Evolutionary conservation across 371 early-diverging fungal species (phyloP).

Genomic region (Fennellomyces sp.): DNA sequence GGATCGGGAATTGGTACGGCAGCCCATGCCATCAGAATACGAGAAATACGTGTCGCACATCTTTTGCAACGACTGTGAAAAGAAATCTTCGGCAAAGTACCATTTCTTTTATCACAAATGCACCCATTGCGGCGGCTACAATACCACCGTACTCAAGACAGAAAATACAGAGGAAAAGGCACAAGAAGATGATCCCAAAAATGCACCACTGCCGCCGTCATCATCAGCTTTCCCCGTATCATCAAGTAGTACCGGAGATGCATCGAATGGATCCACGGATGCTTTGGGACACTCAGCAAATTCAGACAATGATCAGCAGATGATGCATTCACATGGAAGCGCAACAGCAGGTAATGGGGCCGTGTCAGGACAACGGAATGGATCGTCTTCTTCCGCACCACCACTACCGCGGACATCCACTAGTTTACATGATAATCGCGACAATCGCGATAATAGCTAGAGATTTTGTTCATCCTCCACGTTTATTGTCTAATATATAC

Average conservation of each 20-base stretch:
- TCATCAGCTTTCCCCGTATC: neutral
- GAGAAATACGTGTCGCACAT: constrained; percentile 68
- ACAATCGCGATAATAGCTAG: neutral
- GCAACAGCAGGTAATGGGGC: constrained; percentile 1
- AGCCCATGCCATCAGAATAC: constrained; percentile 93
- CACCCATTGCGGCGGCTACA: constrained; percentile 83
- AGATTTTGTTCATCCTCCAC: neutral
- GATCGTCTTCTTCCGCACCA: neutral
- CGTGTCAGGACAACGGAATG: neutral
- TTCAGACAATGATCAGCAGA: constrained; percentile 7
- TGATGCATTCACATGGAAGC: constrained; percentile 2
- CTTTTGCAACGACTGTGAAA: constrained; percentile 97
- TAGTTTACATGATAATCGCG: neutral
- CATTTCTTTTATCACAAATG: constrained; percentile 98
- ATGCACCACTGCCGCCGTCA: neutral
- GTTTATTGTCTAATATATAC: neutral
- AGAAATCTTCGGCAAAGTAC: constrained; percentile 78
- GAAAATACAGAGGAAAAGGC: constrained; percentile 21
- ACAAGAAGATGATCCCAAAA: neutral
- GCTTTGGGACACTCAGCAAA: neutral
- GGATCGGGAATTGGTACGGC: constrained; percentile 79
- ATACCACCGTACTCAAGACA: constrained; percentile 86
- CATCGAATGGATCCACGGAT: neutral
- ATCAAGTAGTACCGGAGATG: neutral
- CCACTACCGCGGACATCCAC: neutral